Evolutionary conservation across 2,329 filamentous ascomycete species (phyloP).

Genomic region (Exophiala phaeomuriformis): DNA sequence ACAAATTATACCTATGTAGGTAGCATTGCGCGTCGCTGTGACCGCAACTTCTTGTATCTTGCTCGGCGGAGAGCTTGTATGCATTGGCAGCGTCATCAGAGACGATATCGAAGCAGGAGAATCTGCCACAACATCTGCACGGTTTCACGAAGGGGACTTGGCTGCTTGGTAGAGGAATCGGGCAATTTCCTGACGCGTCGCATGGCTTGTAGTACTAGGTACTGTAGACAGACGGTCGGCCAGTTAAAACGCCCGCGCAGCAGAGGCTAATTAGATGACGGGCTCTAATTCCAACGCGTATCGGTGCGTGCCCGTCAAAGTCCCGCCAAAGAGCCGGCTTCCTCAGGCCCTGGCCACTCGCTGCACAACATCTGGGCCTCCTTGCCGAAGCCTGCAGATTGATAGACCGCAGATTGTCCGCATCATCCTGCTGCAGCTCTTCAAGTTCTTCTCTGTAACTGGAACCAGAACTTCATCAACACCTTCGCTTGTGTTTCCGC

Average conservation of each 20-base stretch:
- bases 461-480: not conserved
- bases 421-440: not conserved
- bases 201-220: not conserved
- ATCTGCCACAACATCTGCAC: not conserved
- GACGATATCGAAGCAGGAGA: too few species aligned
- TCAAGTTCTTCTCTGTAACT: slow-evolving; percentile 1
- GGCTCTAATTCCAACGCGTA: too few species aligned
- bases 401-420: slow-evolving; percentile 12
- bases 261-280: not conserved
- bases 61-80: not conserved
- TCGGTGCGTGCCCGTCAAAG: too few species aligned
- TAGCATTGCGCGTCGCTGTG: slow-evolving; percentile 4
- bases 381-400: not conserved
- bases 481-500: slow-evolving; percentile 7
- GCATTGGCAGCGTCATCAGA: too few species aligned
- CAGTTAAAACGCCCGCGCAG: not conserved
- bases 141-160: not conserved
- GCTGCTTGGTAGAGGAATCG: not conserved
- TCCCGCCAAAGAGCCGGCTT: not conserved
- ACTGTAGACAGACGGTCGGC: not conserved
- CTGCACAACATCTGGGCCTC: not conserved
- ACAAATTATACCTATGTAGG: not conserved
- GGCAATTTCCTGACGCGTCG: slow-evolving; percentile 6
- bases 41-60: not conserved
- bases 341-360: not conserved